Evolutionary conservation across 2,329 filamentous ascomycete species (phyloP), one percentile per base, ranked within the genome.

Genomic region (Epichloe typhina): DNA sequence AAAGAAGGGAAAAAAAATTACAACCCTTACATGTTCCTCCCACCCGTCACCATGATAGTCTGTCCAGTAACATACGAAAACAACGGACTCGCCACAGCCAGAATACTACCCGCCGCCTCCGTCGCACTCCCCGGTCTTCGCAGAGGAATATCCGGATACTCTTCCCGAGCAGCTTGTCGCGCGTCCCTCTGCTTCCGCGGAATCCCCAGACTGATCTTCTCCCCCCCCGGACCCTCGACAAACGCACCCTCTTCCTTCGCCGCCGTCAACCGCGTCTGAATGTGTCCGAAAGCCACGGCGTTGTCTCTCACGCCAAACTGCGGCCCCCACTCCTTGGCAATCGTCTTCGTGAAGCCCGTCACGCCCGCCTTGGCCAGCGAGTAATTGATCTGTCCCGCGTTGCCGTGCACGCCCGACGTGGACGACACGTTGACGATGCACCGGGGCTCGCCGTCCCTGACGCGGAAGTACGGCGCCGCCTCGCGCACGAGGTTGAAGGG

Each of bases 321-420:
- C 0, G 86, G 88, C 1, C 88, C 88, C 89, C 88, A 95, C 72
- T 95, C 83, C 71, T 95, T 94, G 3, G 88, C 88, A 62, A 95
- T 88, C 2, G 88, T 89, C 72, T 93, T 94, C 53, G 85, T 90
- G 52, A 95, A 75, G 5, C 89, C 89, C 11, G 79, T 79, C 13
- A 95, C 80, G 44, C 87, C 89, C 3, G 88, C 86, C 72, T 95
- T 95, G 50, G 86, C 89, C 46, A 90, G 72, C 37, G 84, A 78
- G 67, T 95, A 95, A 74, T 95, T 95, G 59, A 84, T 80, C 73
- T 95, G 88, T n/a, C 88, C 88, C 7, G 88, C 86, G 63, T 95
- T 95, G 50, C 89, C 89, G 66, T 94, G 81, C 12, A 93, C 72
- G 49, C 89, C 88, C 35, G 80, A 86, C 1, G 88, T 94, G 49